These are phyloP conservation scores for Ceratonia siliqua DNA, from an alignment of 306 rosid genomes.

Conservation along the genomic window DNA sequence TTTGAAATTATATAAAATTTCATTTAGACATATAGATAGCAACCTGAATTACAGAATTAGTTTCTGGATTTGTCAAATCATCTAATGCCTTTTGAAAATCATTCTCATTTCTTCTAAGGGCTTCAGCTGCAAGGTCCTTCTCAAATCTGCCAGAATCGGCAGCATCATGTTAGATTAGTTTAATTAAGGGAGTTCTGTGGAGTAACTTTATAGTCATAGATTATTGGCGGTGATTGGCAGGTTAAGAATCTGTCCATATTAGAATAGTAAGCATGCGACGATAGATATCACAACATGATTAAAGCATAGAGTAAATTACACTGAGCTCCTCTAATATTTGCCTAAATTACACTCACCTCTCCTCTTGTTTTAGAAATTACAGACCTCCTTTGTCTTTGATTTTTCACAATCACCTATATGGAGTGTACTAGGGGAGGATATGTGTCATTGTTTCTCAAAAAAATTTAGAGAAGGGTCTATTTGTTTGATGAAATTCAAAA, in stretches of 20 bases:
- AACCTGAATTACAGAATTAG: constrained; percentile 78
- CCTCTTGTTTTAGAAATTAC: not conserved
- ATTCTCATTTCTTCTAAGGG: constrained; percentile 86
- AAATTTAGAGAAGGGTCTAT: not conserved
- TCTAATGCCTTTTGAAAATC: constrained; percentile 76
- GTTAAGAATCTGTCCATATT: not conserved
- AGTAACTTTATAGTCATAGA: constrained; percentile 11
- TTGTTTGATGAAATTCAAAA: not conserved
- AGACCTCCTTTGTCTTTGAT: not conserved
- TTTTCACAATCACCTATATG: not conserved
- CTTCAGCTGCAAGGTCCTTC: constrained; percentile 87
- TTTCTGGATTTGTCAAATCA: constrained; percentile 81
- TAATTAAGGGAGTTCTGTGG: not conserved
- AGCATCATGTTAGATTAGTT: constrained; percentile 10
- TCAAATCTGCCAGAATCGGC: constrained; percentile 57
- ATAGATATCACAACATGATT: not conserved
- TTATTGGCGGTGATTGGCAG: not conserved
- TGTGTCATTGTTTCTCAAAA: no score
- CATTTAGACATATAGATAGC: constrained; percentile 12
- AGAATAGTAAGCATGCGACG: not conserved
- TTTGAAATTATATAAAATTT: not conserved
- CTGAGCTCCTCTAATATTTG: no score
- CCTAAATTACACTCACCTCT: not conserved
- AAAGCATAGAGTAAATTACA: not conserved
- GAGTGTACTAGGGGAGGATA: no score